phyloP scores from a whole-genome alignment of 169 alveolate species.

The Eimeria necatrix region DNA sequence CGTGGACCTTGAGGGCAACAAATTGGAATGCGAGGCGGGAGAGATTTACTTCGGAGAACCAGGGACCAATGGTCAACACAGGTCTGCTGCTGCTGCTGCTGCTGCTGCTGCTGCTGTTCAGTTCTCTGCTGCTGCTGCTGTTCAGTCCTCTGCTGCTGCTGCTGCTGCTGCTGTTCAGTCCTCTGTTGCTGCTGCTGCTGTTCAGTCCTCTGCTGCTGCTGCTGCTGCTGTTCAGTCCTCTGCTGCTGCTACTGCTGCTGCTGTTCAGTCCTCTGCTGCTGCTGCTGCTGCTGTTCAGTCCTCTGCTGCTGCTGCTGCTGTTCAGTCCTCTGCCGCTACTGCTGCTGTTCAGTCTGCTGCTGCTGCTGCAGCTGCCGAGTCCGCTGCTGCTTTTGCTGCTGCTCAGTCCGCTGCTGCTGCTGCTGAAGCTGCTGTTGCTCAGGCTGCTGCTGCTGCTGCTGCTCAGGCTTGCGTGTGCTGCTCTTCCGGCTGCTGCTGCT shows the following conservation, averaged over 20 bases:
- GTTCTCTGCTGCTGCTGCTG: neutral
- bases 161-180: neutral
- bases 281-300: too few relatives aligned
- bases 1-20: slow-evolving; percentile 91
- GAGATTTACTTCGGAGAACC: slow-evolving; percentile 99
- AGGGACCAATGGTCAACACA: slow-evolving; percentile 99
- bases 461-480: too few relatives aligned
- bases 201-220: too few relatives aligned
- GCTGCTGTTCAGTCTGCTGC: neutral
- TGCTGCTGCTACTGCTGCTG: too few relatives aligned
- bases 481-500: too few relatives aligned
- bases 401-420: too few relatives aligned
- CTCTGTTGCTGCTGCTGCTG: neutral
- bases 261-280: neutral
- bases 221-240: too few relatives aligned
- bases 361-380: too few relatives aligned
- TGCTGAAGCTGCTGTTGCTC: too few relatives aligned
- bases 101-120: neutral
- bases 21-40: slow-evolving; percentile 91
- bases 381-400: too few relatives aligned
- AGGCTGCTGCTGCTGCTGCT: too few relatives aligned
- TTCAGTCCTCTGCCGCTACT: neutral
- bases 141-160: neutral
- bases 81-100: slow-evolving; percentile 16
- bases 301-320: neutral